Conservation (phyloP, 148 eudicot genomes). For the Simmondsia chinensis region DNA sequence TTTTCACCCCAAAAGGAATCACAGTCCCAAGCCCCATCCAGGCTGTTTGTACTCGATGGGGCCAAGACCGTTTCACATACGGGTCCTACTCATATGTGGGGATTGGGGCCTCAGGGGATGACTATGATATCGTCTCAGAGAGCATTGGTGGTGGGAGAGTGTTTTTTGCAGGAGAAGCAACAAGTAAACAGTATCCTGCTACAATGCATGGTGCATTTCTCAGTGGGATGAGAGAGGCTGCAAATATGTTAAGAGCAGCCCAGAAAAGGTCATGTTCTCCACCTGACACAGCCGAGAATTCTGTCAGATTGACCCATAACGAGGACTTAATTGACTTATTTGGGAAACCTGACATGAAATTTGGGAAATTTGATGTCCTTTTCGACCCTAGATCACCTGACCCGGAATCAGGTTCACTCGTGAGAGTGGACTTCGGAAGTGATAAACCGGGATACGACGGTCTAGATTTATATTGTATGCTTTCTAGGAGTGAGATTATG, state of each 20-base stretch:
- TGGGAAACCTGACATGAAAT: slow-evolving; percentile 41
- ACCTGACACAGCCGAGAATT: slow-evolving; percentile 15
- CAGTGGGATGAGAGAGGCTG: slow-evolving; percentile 99
- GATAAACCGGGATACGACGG: slow-evolving; percentile 24
- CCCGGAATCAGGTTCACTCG: slow-evolving; percentile 34
- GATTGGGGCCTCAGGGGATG: slow-evolving; percentile 90
- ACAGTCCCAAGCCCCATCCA: slow-evolving; percentile 82
- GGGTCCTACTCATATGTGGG: slow-evolving; percentile 94
- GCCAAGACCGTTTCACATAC: slow-evolving; percentile 65
- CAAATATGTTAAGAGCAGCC: slow-evolving; percentile 67
- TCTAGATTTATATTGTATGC: slow-evolving; percentile 44
- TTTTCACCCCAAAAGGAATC: slow-evolving; percentile 81
- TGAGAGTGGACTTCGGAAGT: slow-evolving; percentile 36
- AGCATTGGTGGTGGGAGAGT: slow-evolving; percentile 68
- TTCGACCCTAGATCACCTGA: slow-evolving; percentile 40
- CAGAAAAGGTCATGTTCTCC: slow-evolving; percentile 31
- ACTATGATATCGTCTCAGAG: slow-evolving; percentile 88
- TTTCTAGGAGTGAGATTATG: slow-evolving; percentile 27
- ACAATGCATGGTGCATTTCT: slow-evolving; percentile 99
- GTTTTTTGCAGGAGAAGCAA: slow-evolving; percentile 96
- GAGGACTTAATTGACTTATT: slow-evolving; percentile 36
- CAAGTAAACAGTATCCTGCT: slow-evolving; percentile 89
- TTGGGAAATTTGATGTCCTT: slow-evolving; percentile 45
- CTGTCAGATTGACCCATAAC: slow-evolving; percentile 8
- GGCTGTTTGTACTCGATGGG: slow-evolving; percentile 95